Conservation (phyloP, 2,329 filamentous ascomycete genomes). For the Trichoderma oligosporum region DNA sequence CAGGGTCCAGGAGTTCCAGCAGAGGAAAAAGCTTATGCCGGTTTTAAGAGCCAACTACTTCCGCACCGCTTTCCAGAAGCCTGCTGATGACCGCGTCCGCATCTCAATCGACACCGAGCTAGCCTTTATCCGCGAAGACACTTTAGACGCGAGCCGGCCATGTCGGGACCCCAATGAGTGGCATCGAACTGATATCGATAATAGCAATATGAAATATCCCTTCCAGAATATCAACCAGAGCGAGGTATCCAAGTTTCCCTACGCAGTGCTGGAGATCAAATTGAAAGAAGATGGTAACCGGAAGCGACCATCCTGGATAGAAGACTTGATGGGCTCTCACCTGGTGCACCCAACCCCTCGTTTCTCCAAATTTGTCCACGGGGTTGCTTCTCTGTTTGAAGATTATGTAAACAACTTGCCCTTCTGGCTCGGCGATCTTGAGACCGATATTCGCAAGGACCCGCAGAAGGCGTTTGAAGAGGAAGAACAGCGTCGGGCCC, state of each 20-base stretch:
- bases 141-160: conserved; percentile 76
- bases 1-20: conserved; percentile 76
- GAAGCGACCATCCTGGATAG: conserved; percentile 78
- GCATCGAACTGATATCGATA: conserved; percentile 90
- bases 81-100: conserved; percentile 81
- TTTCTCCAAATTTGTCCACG: conserved; percentile 97
- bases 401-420: conserved; percentile 94
- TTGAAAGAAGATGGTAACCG: conserved; percentile 62
- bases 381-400: conserved; percentile 86
- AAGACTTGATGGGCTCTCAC: conserved; percentile 89
- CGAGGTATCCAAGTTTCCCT: conserved; percentile 87
- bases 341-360: conserved; percentile 83
- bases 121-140: conserved; percentile 76
- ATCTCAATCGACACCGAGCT: conserved; percentile 92
- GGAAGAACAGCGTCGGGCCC: conserved; percentile 79
- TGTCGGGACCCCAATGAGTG: conserved; percentile 85
- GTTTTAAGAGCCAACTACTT: conserved; percentile 89
- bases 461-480: conserved; percentile 87
- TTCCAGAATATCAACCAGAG: conserved; percentile 85
- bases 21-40: conserved; percentile 72
- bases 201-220: conserved; percentile 75
- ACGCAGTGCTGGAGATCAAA: conserved; percentile 90
- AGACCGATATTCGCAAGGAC: conserved; percentile 90
- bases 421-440: conserved; percentile 91
- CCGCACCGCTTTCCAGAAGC: conserved; percentile 94